Evolutionary conservation across 129 eudicot genomes (phyloP), one percentile per base, ranked within the genome.

Genomic region (Centella asiatica): DNA sequence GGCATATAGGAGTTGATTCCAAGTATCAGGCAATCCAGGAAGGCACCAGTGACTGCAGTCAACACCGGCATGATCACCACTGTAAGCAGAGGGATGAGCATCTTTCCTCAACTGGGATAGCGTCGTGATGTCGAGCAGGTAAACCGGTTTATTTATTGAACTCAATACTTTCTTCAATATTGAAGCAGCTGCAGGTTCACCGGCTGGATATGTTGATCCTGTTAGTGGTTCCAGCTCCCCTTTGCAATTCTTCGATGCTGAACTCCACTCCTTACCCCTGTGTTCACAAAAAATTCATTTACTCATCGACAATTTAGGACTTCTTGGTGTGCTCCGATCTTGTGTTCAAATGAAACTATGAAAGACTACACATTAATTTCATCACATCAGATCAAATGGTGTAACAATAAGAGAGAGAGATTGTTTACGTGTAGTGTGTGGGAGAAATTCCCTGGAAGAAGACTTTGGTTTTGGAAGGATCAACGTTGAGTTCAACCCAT

Each of bases 371-470:
- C 36, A 46, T 10, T 9, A 47, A 6, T 31, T 64, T 64, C 6
- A n/a, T n/a, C n/a, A n/a, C n/a, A n/a, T n/a, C n/a, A n/a, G n/a
- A n/a, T n/a, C n/a, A n/a, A n/a, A n/a, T n/a, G n/a, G n/a, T n/a
- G n/a, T n/a, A n/a, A n/a, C n/a, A n/a, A n/a, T n/a, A n/a, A n/a
- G n/a, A n/a, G n/a, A n/a, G n/a, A 14, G 37, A 52, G 37, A 54
- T 19, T 32, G 67, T 86, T 77, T 74, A 84, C 96, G 61, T 52
- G 19, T 79, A 74, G 65, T 88, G 96, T 44, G 89, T 69, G 44
- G 96, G 96, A 63, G 96, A 84, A 27, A 88, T 81, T 61, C 96
- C 96, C 52, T 78, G 96, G 42, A 88, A 88, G 72, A 79, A 74
- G 45, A 88, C 94, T 67, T 79, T 84, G 53, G 96, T 84, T 62